Percentiles rank a stretch among this genome's conserved stretches.
Evolutionary conservation across 2,329 filamentous ascomycete species (phyloP).

Genomic region (Nemania sp.): DNA sequence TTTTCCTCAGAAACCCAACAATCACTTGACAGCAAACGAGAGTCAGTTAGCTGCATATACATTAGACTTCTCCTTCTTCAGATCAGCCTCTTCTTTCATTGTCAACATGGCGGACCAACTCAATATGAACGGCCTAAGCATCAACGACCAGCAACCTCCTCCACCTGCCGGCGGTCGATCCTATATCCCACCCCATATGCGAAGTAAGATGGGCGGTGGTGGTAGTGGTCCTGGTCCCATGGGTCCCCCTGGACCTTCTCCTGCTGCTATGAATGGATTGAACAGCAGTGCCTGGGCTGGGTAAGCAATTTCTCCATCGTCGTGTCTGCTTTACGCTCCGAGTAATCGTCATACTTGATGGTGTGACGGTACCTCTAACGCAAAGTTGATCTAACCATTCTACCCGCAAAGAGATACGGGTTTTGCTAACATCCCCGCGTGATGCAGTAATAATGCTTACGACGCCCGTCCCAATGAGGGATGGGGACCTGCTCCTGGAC

Average conservation of each 20-base stretch:
- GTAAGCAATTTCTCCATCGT: constrained; percentile 57
- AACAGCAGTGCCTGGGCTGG: constrained; percentile 74
- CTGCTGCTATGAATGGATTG: constrained; percentile 61
- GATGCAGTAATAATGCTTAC: constrained; percentile 61
- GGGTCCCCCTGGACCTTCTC: constrained; percentile 49
- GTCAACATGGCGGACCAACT: constrained; percentile 83
- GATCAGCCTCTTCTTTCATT: constrained; percentile 29
- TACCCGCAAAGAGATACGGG: background rate
- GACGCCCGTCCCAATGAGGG: constrained; percentile 54
- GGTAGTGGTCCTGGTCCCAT: constrained; percentile 47
- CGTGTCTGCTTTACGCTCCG: background rate
- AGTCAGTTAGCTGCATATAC: constrained; percentile 29
- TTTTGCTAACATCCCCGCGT: constrained; percentile 20
- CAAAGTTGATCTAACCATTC: constrained; percentile 10
- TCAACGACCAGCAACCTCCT: constrained; percentile 62
- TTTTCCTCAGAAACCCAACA: constrained; percentile 37
- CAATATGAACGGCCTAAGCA: constrained; percentile 81
- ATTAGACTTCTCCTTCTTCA: constrained; percentile 27
- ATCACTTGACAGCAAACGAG: constrained; percentile 32
- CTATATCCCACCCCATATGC: constrained; percentile 89
- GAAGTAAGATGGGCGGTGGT: constrained; percentile 63
- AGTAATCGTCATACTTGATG: background rate
- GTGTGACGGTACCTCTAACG: background rate
- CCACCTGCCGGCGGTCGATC: constrained; percentile 61
- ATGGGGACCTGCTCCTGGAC: constrained; percentile 51